Conservation (phyloP, 257 asterid species). For the Plantago elongata region DNA sequence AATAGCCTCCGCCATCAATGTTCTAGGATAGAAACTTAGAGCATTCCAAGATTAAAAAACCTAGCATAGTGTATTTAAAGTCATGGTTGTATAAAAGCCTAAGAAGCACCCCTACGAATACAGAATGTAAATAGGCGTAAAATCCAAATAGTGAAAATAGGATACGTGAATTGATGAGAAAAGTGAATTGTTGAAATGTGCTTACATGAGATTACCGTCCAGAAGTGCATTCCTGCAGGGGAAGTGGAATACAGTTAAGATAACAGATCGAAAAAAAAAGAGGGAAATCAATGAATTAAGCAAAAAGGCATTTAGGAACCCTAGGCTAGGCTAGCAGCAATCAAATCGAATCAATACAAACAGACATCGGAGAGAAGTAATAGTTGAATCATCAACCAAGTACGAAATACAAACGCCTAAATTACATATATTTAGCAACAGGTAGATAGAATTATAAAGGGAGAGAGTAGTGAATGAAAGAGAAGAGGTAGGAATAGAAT, state of each 20-base stretch:
- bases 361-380: too few species aligned
- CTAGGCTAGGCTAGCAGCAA: neutral
- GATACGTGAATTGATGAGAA: neutral
- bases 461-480: too few species aligned
- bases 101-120: too few species aligned
- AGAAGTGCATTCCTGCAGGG: constrained; percentile 57
- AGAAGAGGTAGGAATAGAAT: neutral
- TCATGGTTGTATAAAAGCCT: too few species aligned
- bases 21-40: neutral
- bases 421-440: neutral
- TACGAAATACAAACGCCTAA: too few species aligned
- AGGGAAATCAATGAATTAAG: neutral
- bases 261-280: neutral
- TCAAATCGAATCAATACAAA: too few species aligned
- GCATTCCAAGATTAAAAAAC: too few species aligned
- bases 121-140: too few species aligned
- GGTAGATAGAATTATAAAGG: neutral
- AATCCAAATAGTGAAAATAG: too few species aligned
- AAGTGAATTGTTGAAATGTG: constrained; percentile 16
- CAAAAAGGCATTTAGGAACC: too few species aligned
- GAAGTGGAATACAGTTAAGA: constrained; percentile 18
- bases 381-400: neutral
- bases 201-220: constrained; percentile 96
- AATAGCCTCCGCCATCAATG: neutral
- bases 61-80: too few species aligned